Percentiles rank a stretch among this genome's conserved stretches.
Conservation (phyloP, 352 stramenopile genomes). For the Phytophthora cactorum region DNA sequence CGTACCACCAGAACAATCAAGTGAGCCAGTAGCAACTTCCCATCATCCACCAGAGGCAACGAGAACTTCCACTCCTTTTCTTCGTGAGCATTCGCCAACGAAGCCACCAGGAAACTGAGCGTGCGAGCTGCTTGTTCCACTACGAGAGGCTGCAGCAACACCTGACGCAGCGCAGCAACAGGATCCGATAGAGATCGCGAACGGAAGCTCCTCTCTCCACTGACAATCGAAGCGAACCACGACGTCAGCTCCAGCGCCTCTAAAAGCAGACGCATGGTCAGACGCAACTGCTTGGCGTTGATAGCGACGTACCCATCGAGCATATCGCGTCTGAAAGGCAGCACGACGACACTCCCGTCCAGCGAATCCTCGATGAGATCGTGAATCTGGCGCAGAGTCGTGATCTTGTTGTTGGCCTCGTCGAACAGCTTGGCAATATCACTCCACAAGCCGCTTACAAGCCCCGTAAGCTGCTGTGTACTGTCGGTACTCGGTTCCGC, state of each 20-base stretch:
- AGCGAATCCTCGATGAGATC: conserved; percentile 61
- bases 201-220: conserved; percentile 41
- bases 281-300: conserved; percentile 70
- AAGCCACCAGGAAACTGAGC: conserved; percentile 64
- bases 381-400: conserved; percentile 61
- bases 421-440: conserved; percentile 78
- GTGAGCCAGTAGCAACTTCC: conserved; percentile 62
- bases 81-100: conserved; percentile 49
- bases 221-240: conserved; percentile 60
- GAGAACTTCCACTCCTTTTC: conserved; percentile 57
- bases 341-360: conserved; percentile 40
- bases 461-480: conserved; percentile 53
- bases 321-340: conserved; percentile 62
- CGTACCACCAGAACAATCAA: conserved; percentile 67
- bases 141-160: conserved; percentile 62
- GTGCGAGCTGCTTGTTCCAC: conserved; percentile 70
- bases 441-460: conserved; percentile 74
- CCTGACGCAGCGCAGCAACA: conserved; percentile 26
- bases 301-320: conserved; percentile 71
- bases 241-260: conserved; percentile 70
- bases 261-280: conserved; percentile 67
- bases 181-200: conserved; percentile 28
- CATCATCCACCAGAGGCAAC: conserved; percentile 57
- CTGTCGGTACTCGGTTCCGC: conserved; percentile 12
- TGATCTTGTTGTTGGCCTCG: conserved; percentile 67